A percentile compares a stretch with the other conserved stretches of the same genome.
phyloP scores from a whole-genome alignment of 352 stramenopile species.

The Phytopythium oedochilum region DNA sequence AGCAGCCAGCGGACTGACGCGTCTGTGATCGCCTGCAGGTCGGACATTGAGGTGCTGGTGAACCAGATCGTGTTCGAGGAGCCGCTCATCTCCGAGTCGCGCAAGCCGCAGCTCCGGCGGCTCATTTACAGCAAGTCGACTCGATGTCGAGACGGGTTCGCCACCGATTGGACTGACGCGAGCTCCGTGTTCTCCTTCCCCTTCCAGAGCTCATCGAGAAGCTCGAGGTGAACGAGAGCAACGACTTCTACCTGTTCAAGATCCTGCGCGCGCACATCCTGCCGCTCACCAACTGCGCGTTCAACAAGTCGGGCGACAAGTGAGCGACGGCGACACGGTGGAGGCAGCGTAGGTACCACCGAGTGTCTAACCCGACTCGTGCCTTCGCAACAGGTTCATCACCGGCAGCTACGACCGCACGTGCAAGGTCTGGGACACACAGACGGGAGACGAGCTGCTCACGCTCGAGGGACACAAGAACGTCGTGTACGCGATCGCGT shows the following conservation, averaged over 20 bases:
- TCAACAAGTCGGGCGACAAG: slow-evolving; percentile 97
- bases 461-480: slow-evolving; percentile 95
- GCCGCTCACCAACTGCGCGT: slow-evolving; percentile 94
- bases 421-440: slow-evolving; percentile 95
- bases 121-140: slow-evolving; percentile 87
- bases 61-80: slow-evolving; percentile 96
- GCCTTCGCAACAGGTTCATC: slow-evolving; percentile 76
- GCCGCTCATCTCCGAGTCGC: slow-evolving; percentile 89
- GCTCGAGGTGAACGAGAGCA: slow-evolving; percentile 91
- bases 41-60: slow-evolving; percentile 92
- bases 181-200: neutral
- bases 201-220: slow-evolving; percentile 92
- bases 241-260: slow-evolving; percentile 97
- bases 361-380: no score
- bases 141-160: neutral
- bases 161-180: neutral
- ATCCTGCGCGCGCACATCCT: slow-evolving; percentile 94
- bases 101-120: slow-evolving; percentile 91
- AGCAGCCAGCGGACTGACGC: neutral
- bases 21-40: slow-evolving; percentile 27
- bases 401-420: slow-evolving; percentile 94
- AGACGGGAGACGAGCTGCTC: slow-evolving; percentile 91
- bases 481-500: slow-evolving; percentile 95
- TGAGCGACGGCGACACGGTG: no score
- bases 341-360: no score